These are phyloP conservation scores for Pythium vanterpoolii DNA, from an alignment of 352 stramenopile genomes.

Conservation along the genomic window DNA sequence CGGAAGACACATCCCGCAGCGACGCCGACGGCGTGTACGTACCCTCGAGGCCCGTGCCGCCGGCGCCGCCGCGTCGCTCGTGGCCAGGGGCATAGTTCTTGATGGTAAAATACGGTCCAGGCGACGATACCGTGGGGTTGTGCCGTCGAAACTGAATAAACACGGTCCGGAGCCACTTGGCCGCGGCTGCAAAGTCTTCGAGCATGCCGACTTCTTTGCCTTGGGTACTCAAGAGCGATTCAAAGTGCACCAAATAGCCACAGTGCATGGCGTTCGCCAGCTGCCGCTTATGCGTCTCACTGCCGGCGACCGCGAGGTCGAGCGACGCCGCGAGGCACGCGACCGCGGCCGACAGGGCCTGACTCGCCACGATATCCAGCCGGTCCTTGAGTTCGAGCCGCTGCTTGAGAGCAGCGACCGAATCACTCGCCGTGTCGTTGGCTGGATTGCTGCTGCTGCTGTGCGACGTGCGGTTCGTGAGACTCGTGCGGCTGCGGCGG, in stretches of 20 bases:
- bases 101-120: constrained; percentile 46
- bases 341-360: constrained; percentile 66
- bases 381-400: constrained; percentile 72
- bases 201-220: constrained; percentile 96
- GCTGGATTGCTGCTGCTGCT: constrained; percentile 16
- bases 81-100: constrained; percentile 57
- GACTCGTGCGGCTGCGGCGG: constrained; percentile 13
- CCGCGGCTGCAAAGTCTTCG: constrained; percentile 83
- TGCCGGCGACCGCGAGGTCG: constrained; percentile 57
- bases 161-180: constrained; percentile 77
- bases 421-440: constrained; percentile 28
- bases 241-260: constrained; percentile 77
- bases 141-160: constrained; percentile 65
- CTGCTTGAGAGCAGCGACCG: constrained; percentile 52
- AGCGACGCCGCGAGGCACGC: constrained; percentile 68
- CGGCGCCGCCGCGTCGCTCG: constrained; percentile 23
- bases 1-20: not conserved
- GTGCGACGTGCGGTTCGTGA: constrained; percentile 12
- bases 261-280: constrained; percentile 50
- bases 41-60: constrained; percentile 19
- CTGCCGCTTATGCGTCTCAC: constrained; percentile 52
- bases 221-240: constrained; percentile 87
- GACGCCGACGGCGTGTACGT: constrained; percentile 9
- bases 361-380: constrained; percentile 64
- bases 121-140: constrained; percentile 31